phyloP scores from a whole-genome alignment of 1,284 basidiomycete species.

The Takashimella tepidaria region DNA sequence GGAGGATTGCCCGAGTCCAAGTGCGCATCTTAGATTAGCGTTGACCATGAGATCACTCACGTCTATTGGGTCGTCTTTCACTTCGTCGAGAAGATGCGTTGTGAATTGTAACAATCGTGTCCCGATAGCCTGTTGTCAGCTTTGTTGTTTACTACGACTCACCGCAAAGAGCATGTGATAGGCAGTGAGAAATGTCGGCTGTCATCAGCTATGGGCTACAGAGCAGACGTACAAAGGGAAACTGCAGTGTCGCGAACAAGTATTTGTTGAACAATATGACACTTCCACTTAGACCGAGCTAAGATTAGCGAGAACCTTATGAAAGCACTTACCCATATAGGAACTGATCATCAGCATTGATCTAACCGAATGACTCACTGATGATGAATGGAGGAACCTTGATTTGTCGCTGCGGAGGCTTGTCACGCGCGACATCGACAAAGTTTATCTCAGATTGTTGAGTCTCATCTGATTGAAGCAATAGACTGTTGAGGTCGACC shows the following conservation, averaged over 20 bases:
- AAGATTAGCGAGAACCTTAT: background rate
- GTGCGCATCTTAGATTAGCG: conserved; percentile 56
- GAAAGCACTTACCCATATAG: background rate
- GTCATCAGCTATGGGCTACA: background rate
- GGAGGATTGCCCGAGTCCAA: conserved; percentile 70
- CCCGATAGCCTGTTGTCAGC: conserved; percentile 63
- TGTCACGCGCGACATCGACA: background rate
- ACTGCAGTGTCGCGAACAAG: background rate
- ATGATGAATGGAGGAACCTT: background rate
- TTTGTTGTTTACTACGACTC: background rate
- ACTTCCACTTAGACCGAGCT: background rate
- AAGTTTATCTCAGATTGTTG: background rate
- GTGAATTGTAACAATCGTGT: conserved; percentile 80
- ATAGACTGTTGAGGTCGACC: too few species aligned
- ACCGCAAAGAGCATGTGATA: background rate
- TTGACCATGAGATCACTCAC: conserved; percentile 22
- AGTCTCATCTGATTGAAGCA: too few species aligned
- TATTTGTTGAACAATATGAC: background rate
- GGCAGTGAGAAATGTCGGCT: background rate
- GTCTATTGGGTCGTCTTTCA: conserved; percentile 75
- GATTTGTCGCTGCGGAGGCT: background rate
- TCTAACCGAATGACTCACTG: background rate
- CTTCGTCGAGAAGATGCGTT: conserved; percentile 75
- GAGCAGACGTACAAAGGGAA: background rate
- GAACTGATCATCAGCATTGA: background rate